Evolutionary conservation across 2,329 filamentous ascomycete species (phyloP), one percentile per base, ranked within the genome.

Genomic region (Fusarium torulosum): DNA sequence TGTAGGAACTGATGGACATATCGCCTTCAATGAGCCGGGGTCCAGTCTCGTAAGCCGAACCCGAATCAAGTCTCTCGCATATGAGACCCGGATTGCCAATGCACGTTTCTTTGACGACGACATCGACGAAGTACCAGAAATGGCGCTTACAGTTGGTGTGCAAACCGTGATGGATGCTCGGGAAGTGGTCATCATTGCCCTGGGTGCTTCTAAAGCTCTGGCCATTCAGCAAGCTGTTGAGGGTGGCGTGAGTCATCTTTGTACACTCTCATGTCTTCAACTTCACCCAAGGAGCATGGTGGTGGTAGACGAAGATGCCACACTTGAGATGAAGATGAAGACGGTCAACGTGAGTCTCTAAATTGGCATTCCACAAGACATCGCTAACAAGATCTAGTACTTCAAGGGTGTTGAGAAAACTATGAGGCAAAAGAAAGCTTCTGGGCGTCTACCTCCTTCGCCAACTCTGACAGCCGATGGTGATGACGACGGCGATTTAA

Each of bases 101-200:
- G 55, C 55, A 0, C 21, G 55, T 5, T 61, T 61, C 10, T 61
- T 60, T n/a, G 45, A 60, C 3, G 29, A 61, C 4, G 33, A 61
- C 23, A 61, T 61, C 3, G 35, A 60, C 0, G 45, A 40, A 0
- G 58, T 61, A 0, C 58, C 58, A 4, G 40, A 60, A 4, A 61
- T 60, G 58, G 58, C 58, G 2, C 33, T 60, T 19, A 60, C 58
- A 0, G 58, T 60, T 20, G 58, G 58, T 1, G 58, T 61, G 0
- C 58, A 61, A 9, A 60, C 55, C 8, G 58, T 61, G 0, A 61
- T 61, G 58, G 58, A 61, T 4, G 58, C 58, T n/a, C 58, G 58
- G n/a, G 58, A 61, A 11, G 58, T 61, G 1, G 45, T 61, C 3
- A 53, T 61, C 3, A 61, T 61, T 7, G 55, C 58, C 0, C 33